Base-by-base conservation (phyloP, 2,329 filamentous ascomycete genomes). In the Exophiala alcalophila region DNA sequence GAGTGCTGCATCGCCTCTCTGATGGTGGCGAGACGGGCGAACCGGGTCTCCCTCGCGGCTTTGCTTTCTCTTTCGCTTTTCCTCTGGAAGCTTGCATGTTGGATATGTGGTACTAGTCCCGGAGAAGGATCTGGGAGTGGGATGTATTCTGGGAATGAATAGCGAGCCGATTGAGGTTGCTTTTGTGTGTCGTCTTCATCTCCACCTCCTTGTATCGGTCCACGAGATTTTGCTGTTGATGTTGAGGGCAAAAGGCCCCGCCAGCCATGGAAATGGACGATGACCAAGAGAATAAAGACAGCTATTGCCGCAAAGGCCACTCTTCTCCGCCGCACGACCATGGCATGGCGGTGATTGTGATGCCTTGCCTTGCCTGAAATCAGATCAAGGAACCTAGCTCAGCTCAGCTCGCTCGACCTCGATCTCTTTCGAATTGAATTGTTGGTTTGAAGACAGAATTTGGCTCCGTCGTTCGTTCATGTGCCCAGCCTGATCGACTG, bases 1-100 rank as follows among this genome's bases (percentile, higher is more conserved):
- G 73, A 72, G 53, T 75, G 74, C 33, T 65, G 47, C 51, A 78
- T 78, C 50, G 67, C 72, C 33, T 65, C 65, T 52, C 65, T 69
- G 39, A 80, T 70, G n/a, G 69, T 68, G 11, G 62, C 61, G 27
- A 64, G 62, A 23, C 71, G 65, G 44, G 30, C 28, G 6, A 32
- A 34, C 9, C 50, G 48, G 20, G 25, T 32, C 16, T 42, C 18
- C 19, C 39, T 40, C 8, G 24, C 43, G 4, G 24, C 7, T 3
- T 20, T 5, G 14, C 24, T 34, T 23, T 44, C 44, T 7, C 29
- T n/a, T n/a, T n/a, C n/a, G n/a, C n/a, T n/a, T n/a, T n/a, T n/a
- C n/a, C n/a, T n/a, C n/a, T n/a, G n/a, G n/a, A n/a, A n/a, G n/a
- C n/a, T n/a, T n/a, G n/a, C 45, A 41, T 49, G 33, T 30, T 56